phyloP scores from a whole-genome alignment of 805 yeast genomes.

The Zygoascus ofunaensis region DNA sequence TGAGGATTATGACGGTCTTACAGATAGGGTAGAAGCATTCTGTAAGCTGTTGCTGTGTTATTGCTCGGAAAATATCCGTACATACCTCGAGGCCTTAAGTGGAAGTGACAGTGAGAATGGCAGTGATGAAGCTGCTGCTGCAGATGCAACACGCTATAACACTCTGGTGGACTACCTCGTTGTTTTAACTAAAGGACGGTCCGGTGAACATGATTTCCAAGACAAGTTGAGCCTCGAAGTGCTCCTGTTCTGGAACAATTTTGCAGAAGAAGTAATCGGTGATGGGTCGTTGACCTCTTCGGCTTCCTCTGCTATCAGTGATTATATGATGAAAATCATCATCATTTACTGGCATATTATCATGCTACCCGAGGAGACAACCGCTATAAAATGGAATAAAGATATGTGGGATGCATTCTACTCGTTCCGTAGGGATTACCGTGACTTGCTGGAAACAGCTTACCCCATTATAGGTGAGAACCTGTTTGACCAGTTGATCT shows the following conservation, averaged over 20 bases:
- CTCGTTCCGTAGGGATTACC: conserved; percentile 61
- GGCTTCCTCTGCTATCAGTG: not conserved
- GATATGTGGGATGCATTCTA: conserved; percentile 46
- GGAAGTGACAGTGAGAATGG: not conserved
- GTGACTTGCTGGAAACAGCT: conserved; percentile 65
- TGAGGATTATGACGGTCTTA: conserved; percentile 2
- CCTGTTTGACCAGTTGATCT: conserved; percentile 38
- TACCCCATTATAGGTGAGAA: conserved; percentile 55
- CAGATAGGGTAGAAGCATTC: conserved; percentile 10
- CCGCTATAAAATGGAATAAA: conserved; percentile 22
- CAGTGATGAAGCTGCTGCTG: too few species aligned
- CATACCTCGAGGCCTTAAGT: not conserved
- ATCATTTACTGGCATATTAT: conserved; percentile 61
- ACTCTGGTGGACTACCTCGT: conserved; percentile 5
- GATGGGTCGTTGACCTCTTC: conserved; percentile 23
- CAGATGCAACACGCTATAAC: too few species aligned
- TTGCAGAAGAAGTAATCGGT: conserved; percentile 26
- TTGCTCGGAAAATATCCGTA: conserved; percentile 3
- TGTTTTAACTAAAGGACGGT: conserved; percentile 10
- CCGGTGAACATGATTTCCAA: conserved; percentile 19
- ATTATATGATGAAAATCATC: conserved; percentile 39
- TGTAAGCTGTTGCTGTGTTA: conserved; percentile 9
- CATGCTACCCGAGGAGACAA: conserved; percentile 28
- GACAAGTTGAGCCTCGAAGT: conserved; percentile 24
- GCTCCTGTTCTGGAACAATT: conserved; percentile 29